phyloP scores from a whole-genome alignment of 2,329 filamentous ascomycete genomes.

The Reticulascus tulasneorum region DNA sequence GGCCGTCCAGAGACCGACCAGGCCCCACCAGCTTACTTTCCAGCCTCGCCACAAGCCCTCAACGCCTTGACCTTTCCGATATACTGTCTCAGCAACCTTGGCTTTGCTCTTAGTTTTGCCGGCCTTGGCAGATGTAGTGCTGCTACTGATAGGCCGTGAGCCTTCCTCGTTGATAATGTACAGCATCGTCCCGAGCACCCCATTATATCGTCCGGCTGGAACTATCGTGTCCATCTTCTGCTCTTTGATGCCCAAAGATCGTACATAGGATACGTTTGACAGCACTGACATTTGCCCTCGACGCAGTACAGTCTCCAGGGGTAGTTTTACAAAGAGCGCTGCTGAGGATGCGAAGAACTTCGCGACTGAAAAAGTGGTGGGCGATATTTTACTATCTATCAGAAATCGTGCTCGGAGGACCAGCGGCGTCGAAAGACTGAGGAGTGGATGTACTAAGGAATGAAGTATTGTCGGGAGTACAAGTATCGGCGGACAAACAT shows the following conservation, averaged over 20 bases:
- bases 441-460: conserved; percentile 76
- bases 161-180: conserved; percentile 83
- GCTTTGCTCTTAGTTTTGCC: conserved; percentile 28
- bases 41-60: conserved; percentile 69
- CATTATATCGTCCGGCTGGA: conserved; percentile 73
- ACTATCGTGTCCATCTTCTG: conserved; percentile 68
- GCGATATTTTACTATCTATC: conserved; percentile 77
- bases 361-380: conserved; percentile 74
- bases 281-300: conserved; percentile 79
- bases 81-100: conserved; percentile 37
- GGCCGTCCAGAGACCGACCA: conserved; percentile 71
- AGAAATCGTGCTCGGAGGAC: conserved; percentile 80
- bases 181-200: conserved; percentile 90
- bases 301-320: conserved; percentile 85
- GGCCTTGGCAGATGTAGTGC: conserved; percentile 24
- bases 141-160: conserved; percentile 39
- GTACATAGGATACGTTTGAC: conserved; percentile 46
- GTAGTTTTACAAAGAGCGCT: conserved; percentile 82
- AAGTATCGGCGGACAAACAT: conserved; percentile 66
- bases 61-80: conserved; percentile 61
- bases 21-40: conserved; percentile 74
- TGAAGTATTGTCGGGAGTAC: conserved; percentile 83
- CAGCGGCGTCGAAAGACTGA: conserved; percentile 79
- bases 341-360: conserved; percentile 77
- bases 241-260: conserved; percentile 39